Conservation (phyloP, 2,329 filamentous ascomycete species). For the Aspergillus transmontanensis region DNA sequence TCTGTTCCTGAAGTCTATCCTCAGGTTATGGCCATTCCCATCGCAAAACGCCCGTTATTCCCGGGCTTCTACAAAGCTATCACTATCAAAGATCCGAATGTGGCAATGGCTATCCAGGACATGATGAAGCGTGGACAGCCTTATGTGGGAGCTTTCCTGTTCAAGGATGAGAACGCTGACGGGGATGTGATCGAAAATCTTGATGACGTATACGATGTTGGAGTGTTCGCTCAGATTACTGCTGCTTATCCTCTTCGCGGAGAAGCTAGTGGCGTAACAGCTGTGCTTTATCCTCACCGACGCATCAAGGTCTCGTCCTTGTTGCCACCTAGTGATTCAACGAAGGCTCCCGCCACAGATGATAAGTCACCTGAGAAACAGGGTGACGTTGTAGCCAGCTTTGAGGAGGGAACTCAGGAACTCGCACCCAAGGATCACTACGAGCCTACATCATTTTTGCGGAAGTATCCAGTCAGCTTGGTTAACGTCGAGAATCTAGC, state of each 20-base stretch:
- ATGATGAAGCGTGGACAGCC: slow-evolving; percentile 97
- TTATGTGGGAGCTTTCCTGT: slow-evolving; percentile 93
- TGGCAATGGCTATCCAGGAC: slow-evolving; percentile 88
- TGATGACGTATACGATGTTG: slow-evolving; percentile 91
- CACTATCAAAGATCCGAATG: slow-evolving; percentile 89
- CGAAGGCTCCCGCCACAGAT: slow-evolving; percentile 35
- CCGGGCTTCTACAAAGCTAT: slow-evolving; percentile 99
- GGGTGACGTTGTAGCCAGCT: slow-evolving; percentile 94
- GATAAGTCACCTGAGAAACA: slow-evolving; percentile 66
- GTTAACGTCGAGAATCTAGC: slow-evolving; percentile 92
- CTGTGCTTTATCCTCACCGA: slow-evolving; percentile 93
- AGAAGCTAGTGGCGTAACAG: slow-evolving; percentile 82
- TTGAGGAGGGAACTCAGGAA: slow-evolving; percentile 78
- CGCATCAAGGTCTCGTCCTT: slow-evolving; percentile 87
- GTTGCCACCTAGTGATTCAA: slow-evolving; percentile 63
- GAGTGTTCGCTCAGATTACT: slow-evolving; percentile 96
- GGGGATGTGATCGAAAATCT: slow-evolving; percentile 89
- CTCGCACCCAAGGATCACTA: slow-evolving; percentile 62
- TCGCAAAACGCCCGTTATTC: slow-evolving; percentile 89
- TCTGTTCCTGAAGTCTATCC: slow-evolving; percentile 93
- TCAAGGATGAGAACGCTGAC: slow-evolving; percentile 94
- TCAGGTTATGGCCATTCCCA: slow-evolving; percentile 95
- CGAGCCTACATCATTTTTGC: slow-evolving; percentile 87
- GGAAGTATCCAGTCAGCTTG: slow-evolving; percentile 87
- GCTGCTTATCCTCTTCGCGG: slow-evolving; percentile 87